Evolutionary conservation across 225 moss, liverwort and hornwort species (phyloP), one percentile per base, ranked within the genome.

Genomic region (Climacium dendroides): DNA sequence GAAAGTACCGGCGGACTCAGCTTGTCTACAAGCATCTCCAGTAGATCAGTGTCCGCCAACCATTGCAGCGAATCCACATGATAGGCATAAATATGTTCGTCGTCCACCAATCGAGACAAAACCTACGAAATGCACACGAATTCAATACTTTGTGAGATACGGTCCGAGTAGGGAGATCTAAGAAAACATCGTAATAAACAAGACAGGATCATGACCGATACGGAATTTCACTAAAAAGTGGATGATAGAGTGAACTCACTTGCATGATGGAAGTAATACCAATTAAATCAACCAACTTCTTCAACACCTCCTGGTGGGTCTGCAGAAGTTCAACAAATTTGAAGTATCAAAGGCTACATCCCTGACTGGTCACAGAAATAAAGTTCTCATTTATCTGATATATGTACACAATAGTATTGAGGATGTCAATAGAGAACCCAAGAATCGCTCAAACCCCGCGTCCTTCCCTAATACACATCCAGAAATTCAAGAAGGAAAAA

Each of bases 11-110:
- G 94, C 20, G 96, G 96, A 87, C 97, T 97, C 64, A 99, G 96
- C 87, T 97, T 99, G 88, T 96, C 98, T 83, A 99, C 98, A 88
- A 99, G 98, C 97, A 96, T 95, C 93, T 99, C 98, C 77, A 99
- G 91, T 23, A 99, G 91, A 90, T 99, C 95, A 58, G 98, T 99
- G 59, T 99, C 98, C 34, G 98, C 98, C 91, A 99, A 90, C 98
- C 98, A 99, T 90, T 99, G 98, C 74, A 99, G 90, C 47, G 95
- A 92, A 91, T 96, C 95, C 86, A 91, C 96, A 90, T 97, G 96
- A 81, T 95, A 96, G 29, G 97, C 92, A 91, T 94, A 95, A 57
- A 99, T 96, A 84, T 97, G 98, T 91, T 97, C 97, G 92, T 99
- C 98, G 81, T 97, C 97, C 87, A 99, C 98, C 92, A 99, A 93